phyloP scores from a whole-genome alignment of 2,329 filamentous ascomycete genomes.

The Diaporthe humulicola region DNA sequence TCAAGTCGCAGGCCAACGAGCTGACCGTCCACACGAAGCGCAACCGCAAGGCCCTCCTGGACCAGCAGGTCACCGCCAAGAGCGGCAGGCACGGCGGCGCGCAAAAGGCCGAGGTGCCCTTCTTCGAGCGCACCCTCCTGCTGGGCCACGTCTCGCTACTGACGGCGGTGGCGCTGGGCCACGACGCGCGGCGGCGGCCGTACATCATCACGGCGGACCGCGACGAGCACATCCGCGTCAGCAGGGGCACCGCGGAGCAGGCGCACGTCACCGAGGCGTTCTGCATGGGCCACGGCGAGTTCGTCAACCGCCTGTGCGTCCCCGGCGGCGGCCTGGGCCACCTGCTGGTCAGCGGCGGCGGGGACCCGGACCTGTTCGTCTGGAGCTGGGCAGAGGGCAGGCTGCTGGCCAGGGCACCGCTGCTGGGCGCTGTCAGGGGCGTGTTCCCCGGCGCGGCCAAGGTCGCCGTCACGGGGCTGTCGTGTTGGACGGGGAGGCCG shows the following conservation, averaged over 20 bases:
- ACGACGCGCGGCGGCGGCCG: slow-evolving; percentile 54
- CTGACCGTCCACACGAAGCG: slow-evolving; percentile 75
- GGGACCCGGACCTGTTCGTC: slow-evolving; percentile 81
- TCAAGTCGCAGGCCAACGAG: slow-evolving; percentile 66
- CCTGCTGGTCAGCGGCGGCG: slow-evolving; percentile 86
- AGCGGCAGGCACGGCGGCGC: slow-evolving; percentile 40
- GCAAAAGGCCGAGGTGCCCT: slow-evolving; percentile 52
- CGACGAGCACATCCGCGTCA: slow-evolving; percentile 86
- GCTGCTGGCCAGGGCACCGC: slow-evolving; percentile 66
- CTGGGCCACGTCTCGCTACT: slow-evolving; percentile 97
- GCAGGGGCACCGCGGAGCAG: slow-evolving; percentile 80
- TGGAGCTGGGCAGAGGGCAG: slow-evolving; percentile 82
- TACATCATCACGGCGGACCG: slow-evolving; percentile 71
- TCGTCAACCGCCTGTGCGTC: slow-evolving; percentile 82
- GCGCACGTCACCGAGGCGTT: slow-evolving; percentile 89
- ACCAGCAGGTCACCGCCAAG: slow-evolving; percentile 65
- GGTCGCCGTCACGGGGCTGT: slow-evolving; percentile 62
- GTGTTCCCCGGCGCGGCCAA: slow-evolving; percentile 53
- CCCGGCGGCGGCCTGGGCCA: slow-evolving; percentile 63
- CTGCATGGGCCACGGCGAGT: slow-evolving; percentile 89
- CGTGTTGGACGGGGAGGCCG: slow-evolving; percentile 46
- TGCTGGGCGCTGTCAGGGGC: slow-evolving; percentile 60
- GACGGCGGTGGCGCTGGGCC: slow-evolving; percentile 76
- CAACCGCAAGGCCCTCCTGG: slow-evolving; percentile 71
- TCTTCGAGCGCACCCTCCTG: slow-evolving; percentile 82